Percentiles rank a stretch among this genome's conserved stretches.
phyloP scores from a whole-genome alignment of 306 rosid genomes.

The Lathyrus aphaca region DNA sequence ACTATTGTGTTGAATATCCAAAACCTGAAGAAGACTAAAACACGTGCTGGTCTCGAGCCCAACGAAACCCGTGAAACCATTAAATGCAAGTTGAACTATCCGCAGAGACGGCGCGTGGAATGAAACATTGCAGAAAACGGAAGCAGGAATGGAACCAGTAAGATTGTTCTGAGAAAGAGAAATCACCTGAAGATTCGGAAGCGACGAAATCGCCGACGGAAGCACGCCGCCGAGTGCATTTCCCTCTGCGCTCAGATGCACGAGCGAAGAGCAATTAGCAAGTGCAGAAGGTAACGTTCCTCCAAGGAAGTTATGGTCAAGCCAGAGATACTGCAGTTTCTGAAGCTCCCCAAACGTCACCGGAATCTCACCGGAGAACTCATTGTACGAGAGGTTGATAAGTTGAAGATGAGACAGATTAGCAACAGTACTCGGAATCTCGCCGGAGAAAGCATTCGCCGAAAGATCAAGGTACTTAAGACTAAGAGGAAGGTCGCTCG shows the following conservation, averaged over 20 bases:
- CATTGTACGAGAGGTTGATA: slow-evolving; percentile 78
- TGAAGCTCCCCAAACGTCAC: slow-evolving; percentile 78
- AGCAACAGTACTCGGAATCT: slow-evolving; percentile 59
- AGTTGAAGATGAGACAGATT: slow-evolving; percentile 69
- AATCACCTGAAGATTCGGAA: slow-evolving; percentile 77
- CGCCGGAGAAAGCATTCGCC: slow-evolving; percentile 76
- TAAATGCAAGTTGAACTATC: slow-evolving; percentile 77
- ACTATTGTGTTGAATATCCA: slow-evolving; percentile 70
- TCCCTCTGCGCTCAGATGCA: slow-evolving; percentile 79
- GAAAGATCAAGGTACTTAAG: slow-evolving; percentile 76
- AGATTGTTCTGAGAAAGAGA: slow-evolving; percentile 74
- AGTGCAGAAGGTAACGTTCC: slow-evolving; percentile 92
- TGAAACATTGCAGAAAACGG: slow-evolving; percentile 76
- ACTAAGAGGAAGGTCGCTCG: slow-evolving; percentile 55
- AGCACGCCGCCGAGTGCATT: slow-evolving; percentile 77
- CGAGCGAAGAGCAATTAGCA: slow-evolving; percentile 78
- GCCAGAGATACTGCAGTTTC: slow-evolving; percentile 79
- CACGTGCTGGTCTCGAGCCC: slow-evolving; percentile 56
- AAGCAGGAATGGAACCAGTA: slow-evolving; percentile 76
- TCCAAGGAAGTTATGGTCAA: slow-evolving; percentile 67
- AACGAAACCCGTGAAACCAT: slow-evolving; percentile 72
- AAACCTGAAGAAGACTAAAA: slow-evolving; percentile 66
- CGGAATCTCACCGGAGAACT: slow-evolving; percentile 75
- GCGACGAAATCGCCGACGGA: slow-evolving; percentile 82
- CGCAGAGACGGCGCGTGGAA: slow-evolving; percentile 70